Evolutionary conservation across 179 eudicot species (phyloP).

Genomic region (Silene coronaria): DNA sequence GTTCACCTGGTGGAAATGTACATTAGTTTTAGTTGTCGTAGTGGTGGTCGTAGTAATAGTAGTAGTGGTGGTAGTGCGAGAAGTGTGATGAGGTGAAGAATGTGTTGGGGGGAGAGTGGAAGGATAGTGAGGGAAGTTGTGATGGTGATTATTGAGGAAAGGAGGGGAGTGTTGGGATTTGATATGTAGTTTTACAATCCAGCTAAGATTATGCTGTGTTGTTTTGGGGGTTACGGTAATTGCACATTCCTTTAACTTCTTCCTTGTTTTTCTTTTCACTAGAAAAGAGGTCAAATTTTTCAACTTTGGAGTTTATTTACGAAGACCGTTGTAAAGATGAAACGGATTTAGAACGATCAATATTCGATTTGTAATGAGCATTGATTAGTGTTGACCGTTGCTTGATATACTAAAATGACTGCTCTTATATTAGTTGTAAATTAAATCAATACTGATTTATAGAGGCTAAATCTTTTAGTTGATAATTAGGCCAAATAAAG

Average conservation of each 20-base stretch:
- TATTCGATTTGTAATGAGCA: too few relatives aligned
- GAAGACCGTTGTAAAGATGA: too few relatives aligned
- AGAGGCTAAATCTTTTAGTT: too few relatives aligned
- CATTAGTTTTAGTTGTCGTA: neutral
- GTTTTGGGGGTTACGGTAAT: neutral
- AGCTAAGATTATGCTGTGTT: conserved; percentile 8
- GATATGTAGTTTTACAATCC: neutral
- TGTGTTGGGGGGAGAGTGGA: neutral
- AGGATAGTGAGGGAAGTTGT: neutral
- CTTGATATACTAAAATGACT: too few relatives aligned
- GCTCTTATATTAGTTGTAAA: too few relatives aligned
- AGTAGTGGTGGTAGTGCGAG: neutral
- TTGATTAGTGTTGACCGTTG: too few relatives aligned
- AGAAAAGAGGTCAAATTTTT: too few relatives aligned
- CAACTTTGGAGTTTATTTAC: too few relatives aligned
- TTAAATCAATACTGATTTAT: too few relatives aligned
- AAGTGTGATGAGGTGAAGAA: too few relatives aligned
- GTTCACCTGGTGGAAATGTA: neutral
- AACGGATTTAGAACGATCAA: too few relatives aligned
- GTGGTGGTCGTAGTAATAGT: neutral
- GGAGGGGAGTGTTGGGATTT: neutral
- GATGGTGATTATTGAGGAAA: neutral
- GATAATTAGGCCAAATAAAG: too few relatives aligned
- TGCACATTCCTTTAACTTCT: neutral
- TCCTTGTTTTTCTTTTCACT: neutral